phyloP scores from a whole-genome alignment of 345 rosid species.

The Sonneratia caseolaris region DNA sequence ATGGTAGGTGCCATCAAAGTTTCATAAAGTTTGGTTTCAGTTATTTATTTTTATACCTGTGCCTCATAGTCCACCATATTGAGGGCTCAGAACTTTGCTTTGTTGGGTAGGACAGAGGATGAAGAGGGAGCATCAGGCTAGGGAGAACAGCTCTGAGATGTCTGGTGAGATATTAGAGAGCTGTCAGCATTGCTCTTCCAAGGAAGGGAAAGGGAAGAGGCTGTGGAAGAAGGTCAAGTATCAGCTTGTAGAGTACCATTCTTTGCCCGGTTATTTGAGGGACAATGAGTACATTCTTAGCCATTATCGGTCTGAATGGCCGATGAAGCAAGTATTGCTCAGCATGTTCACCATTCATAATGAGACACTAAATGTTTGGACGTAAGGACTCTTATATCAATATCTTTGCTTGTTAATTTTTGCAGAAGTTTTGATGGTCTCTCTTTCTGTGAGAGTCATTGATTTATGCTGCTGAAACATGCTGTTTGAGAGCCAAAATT shows the following conservation, averaged over 20 bases:
- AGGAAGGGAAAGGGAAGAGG: slow-evolving; percentile 64
- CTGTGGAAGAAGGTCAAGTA: slow-evolving; percentile 81
- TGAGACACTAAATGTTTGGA: slow-evolving; percentile 94
- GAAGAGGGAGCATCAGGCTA: slow-evolving; percentile 20
- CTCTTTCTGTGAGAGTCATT: neutral
- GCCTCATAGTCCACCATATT: neutral
- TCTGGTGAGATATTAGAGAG: slow-evolving; percentile 36
- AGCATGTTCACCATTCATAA: slow-evolving; percentile 83
- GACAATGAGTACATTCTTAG: slow-evolving; percentile 84
- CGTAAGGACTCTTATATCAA: slow-evolving; percentile 38
- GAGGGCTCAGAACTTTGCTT: neutral
- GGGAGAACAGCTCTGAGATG: slow-evolving; percentile 14
- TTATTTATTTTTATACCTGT: neutral
- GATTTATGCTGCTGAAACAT: neutral
- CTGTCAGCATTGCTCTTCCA: slow-evolving; percentile 18
- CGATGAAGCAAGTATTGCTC: slow-evolving; percentile 69
- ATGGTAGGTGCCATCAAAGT: neutral
- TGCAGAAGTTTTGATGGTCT: neutral
- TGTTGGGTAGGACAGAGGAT: slow-evolving; percentile 19
- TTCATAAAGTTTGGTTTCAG: neutral
- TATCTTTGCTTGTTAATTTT: neutral
- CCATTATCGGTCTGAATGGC: slow-evolving; percentile 91
- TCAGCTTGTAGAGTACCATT: slow-evolving; percentile 84
- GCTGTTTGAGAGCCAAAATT: neutral
- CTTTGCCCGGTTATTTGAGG: slow-evolving; percentile 71